These are phyloP conservation scores for Yamadazyma siamensis DNA, from an alignment of 1,139 yeast species.

Conservation along the genomic window DNA sequence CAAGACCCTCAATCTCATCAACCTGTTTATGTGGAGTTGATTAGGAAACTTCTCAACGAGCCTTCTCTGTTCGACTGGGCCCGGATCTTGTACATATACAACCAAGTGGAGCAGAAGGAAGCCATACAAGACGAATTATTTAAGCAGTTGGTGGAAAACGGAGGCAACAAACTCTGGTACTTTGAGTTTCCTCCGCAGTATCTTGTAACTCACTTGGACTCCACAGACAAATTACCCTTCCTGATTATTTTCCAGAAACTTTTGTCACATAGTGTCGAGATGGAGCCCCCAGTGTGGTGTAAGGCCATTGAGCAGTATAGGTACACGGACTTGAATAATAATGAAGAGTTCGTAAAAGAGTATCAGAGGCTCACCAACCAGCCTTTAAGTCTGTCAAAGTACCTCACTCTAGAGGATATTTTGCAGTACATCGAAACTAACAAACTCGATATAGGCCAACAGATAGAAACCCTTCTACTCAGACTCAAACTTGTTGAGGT, in stretches of 20 bases:
- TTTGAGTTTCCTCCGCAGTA: constrained; percentile 9
- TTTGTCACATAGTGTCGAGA: constrained; percentile 4
- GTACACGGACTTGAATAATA: constrained; percentile 5
- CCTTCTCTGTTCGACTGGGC: constrained; percentile 12
- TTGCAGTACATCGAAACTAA: constrained; percentile 18
- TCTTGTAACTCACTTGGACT: constrained; percentile 5
- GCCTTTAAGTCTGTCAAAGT: no score
- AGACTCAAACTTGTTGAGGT: constrained; percentile 30
- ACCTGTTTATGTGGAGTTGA: constrained; percentile 6
- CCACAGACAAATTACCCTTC: constrained; percentile 5
- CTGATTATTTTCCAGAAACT: constrained; percentile 9
- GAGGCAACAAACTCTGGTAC: constrained; percentile 5
- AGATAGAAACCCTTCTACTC: constrained; percentile 24
- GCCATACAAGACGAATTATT: constrained; percentile 7
- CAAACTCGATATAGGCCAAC: constrained; percentile 22
- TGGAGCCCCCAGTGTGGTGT: constrained; percentile 7
- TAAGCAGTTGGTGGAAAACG: constrained; percentile 9
- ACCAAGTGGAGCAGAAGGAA: constrained; percentile 3
- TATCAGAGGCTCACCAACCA: constrained; percentile 4
- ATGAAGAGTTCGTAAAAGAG: constrained; percentile 2
- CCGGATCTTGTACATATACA: constrained; percentile 9
- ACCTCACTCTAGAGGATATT: constrained; percentile 5
- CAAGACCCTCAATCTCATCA: constrained; percentile 5
- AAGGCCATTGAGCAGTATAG: no score
- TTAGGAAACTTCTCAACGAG: constrained; percentile 7